phyloP scores from a whole-genome alignment of 2,329 filamentous ascomycete genomes.

The Chaetomium sp. region DNA sequence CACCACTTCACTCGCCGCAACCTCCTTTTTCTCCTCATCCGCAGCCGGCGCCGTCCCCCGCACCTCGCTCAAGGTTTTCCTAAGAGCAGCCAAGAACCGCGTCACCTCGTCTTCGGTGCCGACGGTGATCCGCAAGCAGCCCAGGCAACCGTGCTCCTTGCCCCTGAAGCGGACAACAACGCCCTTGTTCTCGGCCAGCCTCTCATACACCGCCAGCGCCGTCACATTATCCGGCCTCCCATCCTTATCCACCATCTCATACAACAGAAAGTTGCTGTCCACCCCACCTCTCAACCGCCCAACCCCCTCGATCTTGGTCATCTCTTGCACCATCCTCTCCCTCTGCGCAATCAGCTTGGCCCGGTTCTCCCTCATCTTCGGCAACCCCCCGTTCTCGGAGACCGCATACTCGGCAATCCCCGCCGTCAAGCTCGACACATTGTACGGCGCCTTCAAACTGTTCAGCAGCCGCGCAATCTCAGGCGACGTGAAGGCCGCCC shows the following conservation, averaged over 20 bases:
- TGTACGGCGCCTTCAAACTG: slow-evolving; percentile 93
- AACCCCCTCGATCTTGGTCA: slow-evolving; percentile 75
- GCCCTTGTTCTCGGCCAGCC: slow-evolving; percentile 79
- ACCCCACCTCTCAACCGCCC: slow-evolving; percentile 79
- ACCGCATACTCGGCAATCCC: slow-evolving; percentile 77
- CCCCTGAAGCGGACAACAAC: slow-evolving; percentile 94
- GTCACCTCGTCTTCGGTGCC: slow-evolving; percentile 87
- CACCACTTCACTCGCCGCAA: slow-evolving; percentile 42
- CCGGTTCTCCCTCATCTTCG: slow-evolving; percentile 71
- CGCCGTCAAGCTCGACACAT: slow-evolving; percentile 85
- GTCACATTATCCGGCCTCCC: slow-evolving; percentile 77
- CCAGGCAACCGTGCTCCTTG: slow-evolving; percentile 85
- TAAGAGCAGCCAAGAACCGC: slow-evolving; percentile 71
- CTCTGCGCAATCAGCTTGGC: slow-evolving; percentile 74
- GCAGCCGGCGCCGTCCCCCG: slow-evolving; percentile 36
- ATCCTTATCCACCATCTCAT: slow-evolving; percentile 75
- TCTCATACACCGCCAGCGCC: slow-evolving; percentile 80
- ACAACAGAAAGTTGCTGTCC: slow-evolving; percentile 86
- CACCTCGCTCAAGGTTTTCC: slow-evolving; percentile 51
- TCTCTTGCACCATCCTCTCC: slow-evolving; percentile 70
- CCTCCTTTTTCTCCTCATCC: slow-evolving; percentile 44
- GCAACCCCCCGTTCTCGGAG: slow-evolving; percentile 61
- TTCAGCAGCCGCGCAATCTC: slow-evolving; percentile 81
- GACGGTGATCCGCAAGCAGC: slow-evolving; percentile 88
- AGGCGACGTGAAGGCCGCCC: slow-evolving; percentile 77